A percentile compares a stretch with the other conserved stretches of the same genome.
These are phyloP conservation scores for Verticillium klebahnii DNA, from an alignment of 2,329 filamentous ascomycete species.

Conservation along the genomic window DNA sequence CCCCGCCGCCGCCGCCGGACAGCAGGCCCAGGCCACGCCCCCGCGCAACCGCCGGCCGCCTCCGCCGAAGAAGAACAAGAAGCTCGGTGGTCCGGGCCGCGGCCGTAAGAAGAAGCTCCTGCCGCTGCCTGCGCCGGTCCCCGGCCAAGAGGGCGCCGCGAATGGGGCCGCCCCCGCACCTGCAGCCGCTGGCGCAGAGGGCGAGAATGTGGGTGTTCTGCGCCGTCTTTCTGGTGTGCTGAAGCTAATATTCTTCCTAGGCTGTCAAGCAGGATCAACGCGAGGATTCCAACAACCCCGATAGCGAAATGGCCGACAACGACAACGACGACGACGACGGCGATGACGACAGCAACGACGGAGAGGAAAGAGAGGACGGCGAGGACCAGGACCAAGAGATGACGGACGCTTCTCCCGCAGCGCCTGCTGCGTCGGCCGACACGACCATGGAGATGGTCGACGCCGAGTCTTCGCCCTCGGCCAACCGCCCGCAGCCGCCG, in stretches of 20 bases:
- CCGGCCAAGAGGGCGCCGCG: slow-evolving; percentile 28
- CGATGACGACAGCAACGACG: slow-evolving; percentile 40
- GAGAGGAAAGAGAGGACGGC: slow-evolving; percentile 28
- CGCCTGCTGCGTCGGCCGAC: slow-evolving; percentile 19
- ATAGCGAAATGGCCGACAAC: slow-evolving; percentile 50
- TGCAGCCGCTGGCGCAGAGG: slow-evolving; percentile 5
- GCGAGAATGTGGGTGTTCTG: slow-evolving; percentile 9
- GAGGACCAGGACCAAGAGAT: slow-evolving; percentile 21
- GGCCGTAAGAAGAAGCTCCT: slow-evolving; percentile 74
- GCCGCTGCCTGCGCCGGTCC: slow-evolving; percentile 29
- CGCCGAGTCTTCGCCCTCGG: slow-evolving; percentile 7
- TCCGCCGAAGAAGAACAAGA: slow-evolving; percentile 74
- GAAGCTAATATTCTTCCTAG: slow-evolving; percentile 20
- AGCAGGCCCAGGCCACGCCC: slow-evolving; percentile 35
- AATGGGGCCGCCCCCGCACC: slow-evolving; percentile 19
- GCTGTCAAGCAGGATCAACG: slow-evolving; percentile 35
- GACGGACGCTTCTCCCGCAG: slow-evolving; percentile 25
- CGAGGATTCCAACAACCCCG: slow-evolving; percentile 38
- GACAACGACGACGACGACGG: slow-evolving; percentile 43
- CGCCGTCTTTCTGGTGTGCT: not conserved
- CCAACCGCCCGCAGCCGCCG: slow-evolving; percentile 9
- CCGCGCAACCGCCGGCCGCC: slow-evolving; percentile 61
- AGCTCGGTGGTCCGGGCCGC: slow-evolving; percentile 60
- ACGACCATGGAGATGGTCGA: slow-evolving; percentile 14
- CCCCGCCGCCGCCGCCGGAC: slow-evolving; percentile 52